Conservation (phyloP, 139 green algal species). For the Edaphochlamys debaryana region DNA sequence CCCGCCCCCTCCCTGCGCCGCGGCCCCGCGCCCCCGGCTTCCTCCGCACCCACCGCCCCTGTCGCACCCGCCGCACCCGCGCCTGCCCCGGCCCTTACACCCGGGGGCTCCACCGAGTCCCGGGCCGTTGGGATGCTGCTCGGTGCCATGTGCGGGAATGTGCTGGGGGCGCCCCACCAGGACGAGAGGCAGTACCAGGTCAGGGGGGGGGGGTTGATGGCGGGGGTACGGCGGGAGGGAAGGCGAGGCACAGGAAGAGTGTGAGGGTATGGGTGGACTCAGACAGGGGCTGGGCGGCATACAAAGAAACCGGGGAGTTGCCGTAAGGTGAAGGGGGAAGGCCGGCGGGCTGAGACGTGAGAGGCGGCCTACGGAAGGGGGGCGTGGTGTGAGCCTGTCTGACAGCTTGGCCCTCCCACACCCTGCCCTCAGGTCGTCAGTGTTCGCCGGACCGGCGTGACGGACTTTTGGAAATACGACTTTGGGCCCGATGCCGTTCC, state of each 20-base stretch:
- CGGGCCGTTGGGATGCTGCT: slow-evolving; percentile 38
- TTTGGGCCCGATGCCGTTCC: background rate
- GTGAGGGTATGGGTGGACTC: no score
- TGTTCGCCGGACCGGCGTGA: slow-evolving; percentile 29
- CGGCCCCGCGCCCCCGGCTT: background rate
- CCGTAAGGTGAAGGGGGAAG: no score
- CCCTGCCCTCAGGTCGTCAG: no score
- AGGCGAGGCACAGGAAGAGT: no score
- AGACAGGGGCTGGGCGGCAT: no score
- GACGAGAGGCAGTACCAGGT: slow-evolving; percentile 47
- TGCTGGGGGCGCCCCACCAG: slow-evolving; percentile 48
- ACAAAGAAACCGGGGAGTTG: no score
- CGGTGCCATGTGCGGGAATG: slow-evolving; percentile 55
- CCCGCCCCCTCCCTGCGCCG: background rate
- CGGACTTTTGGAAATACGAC: slow-evolving; percentile 48
- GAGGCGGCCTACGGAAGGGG: no score
- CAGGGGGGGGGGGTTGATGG: no score
- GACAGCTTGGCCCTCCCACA: no score
- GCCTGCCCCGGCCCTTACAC: background rate
- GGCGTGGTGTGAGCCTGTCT: no score
- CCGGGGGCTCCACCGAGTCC: background rate
- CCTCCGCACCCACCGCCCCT: background rate
- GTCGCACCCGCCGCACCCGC: background rate
- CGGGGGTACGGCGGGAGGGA: no score
- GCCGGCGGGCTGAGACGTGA: no score